Evolutionary conservation across 139 green algal species (phyloP).

Genomic region (Diplosphaera chodatii): DNA sequence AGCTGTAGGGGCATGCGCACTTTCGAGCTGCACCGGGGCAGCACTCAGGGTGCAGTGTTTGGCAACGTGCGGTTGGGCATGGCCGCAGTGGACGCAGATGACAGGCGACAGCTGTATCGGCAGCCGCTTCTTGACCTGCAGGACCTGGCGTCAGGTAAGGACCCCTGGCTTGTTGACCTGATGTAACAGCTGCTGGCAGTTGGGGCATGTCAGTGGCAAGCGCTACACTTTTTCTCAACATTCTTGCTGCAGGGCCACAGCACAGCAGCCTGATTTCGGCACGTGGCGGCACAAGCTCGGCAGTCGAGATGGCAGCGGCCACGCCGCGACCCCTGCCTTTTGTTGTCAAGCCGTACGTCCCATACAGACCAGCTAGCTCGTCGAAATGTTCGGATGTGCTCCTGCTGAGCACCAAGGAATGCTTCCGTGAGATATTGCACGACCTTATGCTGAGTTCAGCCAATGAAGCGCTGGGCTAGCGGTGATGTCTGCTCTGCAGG

Average conservation of each 20-base stretch:
- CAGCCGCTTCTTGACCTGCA: background rate
- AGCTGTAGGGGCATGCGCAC: background rate
- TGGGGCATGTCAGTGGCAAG: too few species aligned
- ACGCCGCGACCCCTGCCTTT: background rate
- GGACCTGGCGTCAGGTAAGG: background rate
- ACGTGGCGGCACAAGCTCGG: too few species aligned
- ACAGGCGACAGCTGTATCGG: background rate
- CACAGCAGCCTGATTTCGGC: background rate
- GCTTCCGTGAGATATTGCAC: too few species aligned
- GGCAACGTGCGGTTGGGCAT: background rate
- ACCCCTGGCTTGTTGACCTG: too few species aligned
- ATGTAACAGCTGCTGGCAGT: too few species aligned
- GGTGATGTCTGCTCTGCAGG: too few species aligned
- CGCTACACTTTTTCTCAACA: too few species aligned
- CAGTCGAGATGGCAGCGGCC: background rate
- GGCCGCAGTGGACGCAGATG: background rate
- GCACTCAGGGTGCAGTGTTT: background rate
- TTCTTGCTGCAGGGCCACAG: background rate
- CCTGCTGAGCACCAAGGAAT: too few species aligned
- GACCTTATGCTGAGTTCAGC: too few species aligned
- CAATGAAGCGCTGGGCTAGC: too few species aligned
- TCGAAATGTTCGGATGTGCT: too few species aligned
- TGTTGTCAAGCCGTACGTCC: background rate
- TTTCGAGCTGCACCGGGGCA: background rate
- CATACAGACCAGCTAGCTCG: too few species aligned